These are phyloP conservation scores for Gracilariopsis chorda DNA, from an alignment of 23 red algal species.

Conservation along the genomic window DNA sequence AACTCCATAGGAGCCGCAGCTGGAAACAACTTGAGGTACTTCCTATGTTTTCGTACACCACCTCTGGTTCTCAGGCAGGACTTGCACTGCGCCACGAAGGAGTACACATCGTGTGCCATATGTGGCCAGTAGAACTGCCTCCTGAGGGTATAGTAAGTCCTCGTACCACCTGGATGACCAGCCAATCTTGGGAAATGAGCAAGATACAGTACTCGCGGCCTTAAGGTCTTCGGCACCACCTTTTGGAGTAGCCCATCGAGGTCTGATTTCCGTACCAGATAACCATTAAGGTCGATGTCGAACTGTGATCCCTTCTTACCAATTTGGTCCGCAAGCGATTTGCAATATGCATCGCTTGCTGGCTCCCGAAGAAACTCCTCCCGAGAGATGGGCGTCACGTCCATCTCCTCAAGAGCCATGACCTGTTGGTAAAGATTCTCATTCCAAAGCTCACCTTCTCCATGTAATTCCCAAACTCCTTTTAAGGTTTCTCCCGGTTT, in stretches of 20 bases:
- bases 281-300: not conserved
- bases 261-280: not conserved
- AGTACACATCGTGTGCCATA: conserved; percentile 16
- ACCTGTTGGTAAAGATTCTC: not conserved
- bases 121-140: conserved; percentile 37
- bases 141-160: conserved; percentile 31
- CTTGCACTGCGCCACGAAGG: not conserved
- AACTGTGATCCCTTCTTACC: not conserved
- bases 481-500: not conserved
- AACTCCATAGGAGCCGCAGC: conserved; percentile 20
- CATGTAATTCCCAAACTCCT: not conserved
- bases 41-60: not conserved
- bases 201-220: not conserved
- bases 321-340: not conserved
- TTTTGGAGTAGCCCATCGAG: conserved; percentile 10
- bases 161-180: conserved; percentile 19
- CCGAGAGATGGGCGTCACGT: not conserved
- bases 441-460: not conserved
- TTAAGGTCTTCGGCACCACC: not conserved
- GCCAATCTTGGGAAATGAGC: not conserved
- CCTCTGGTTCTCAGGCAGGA: not conserved
- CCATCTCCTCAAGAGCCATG: not conserved
- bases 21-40: conserved; percentile 21
- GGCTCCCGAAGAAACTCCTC: conserved; percentile 7
- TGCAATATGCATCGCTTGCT: not conserved